These are phyloP conservation scores for Sphaceloma murrayae DNA, from an alignment of 2,329 filamentous ascomycete species.

Conservation along the genomic window DNA sequence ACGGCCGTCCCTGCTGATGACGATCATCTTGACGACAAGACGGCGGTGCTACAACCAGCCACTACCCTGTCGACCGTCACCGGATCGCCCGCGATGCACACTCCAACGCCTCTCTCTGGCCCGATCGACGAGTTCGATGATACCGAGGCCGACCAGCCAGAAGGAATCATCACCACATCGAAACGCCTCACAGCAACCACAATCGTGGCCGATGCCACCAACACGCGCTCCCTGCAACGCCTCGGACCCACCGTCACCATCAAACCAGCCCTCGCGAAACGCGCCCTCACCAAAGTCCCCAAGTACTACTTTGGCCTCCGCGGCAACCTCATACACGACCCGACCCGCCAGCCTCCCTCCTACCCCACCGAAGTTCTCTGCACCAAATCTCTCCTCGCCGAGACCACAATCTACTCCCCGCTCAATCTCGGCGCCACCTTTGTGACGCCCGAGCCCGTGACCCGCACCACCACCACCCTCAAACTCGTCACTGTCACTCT, in stretches of 20 bases:
- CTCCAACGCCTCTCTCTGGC: neutral
- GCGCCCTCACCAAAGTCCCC: slow-evolving; percentile 4
- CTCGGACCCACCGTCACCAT: neutral
- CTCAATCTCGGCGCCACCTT: slow-evolving; percentile 4
- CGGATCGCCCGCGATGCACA: neutral
- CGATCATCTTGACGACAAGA: neutral
- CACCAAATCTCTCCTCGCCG: slow-evolving; percentile 10
- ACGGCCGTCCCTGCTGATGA: neutral
- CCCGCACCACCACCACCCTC: slow-evolving; percentile 4
- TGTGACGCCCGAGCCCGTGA: neutral
- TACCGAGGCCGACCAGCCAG: neutral
- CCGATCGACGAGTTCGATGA: neutral
- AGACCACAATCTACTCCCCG: slow-evolving; percentile 1
- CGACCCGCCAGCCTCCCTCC: neutral
- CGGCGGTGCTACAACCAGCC: too few relatives aligned
- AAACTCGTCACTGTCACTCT: slow-evolving; percentile 2
- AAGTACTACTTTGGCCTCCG: slow-evolving; percentile 7
- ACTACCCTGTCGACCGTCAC: neutral
- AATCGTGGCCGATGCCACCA: neutral
- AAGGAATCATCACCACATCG: neutral
- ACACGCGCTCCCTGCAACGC: neutral
- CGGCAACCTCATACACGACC: neutral
- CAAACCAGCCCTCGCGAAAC: slow-evolving; percentile 2
- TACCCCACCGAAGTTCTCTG: neutral
- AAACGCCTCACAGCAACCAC: neutral